phyloP scores from a whole-genome alignment of 345 rosid genomes.

The Dimocarpus longan region DNA sequence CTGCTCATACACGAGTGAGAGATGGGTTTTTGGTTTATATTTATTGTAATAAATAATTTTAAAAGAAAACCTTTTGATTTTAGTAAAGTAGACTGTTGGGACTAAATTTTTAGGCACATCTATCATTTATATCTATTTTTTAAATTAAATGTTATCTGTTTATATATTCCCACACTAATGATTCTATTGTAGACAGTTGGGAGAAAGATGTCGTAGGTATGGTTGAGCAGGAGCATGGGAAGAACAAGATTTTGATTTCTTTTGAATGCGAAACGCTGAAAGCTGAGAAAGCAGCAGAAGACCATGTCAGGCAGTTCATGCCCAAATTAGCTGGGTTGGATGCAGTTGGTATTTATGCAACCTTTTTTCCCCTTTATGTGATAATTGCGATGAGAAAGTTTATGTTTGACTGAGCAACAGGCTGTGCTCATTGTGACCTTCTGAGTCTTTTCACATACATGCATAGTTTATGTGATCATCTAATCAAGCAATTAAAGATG shows the following conservation, averaged over 20 bases:
- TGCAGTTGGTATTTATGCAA: slow-evolving; percentile 63
- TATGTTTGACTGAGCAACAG: slow-evolving; percentile 5
- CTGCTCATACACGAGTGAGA: too few relatives aligned
- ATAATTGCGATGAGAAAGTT: not conserved
- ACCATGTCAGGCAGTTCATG: slow-evolving; percentile 78
- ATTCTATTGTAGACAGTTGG: slow-evolving; percentile 55
- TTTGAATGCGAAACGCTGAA: slow-evolving; percentile 92
- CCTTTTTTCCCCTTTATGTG: not conserved
- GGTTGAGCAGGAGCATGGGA: slow-evolving; percentile 64
- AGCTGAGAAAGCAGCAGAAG: slow-evolving; percentile 90
- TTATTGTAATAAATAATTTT: too few relatives aligned
- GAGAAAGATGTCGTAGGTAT: slow-evolving; percentile 72
- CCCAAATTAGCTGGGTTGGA: slow-evolving; percentile 86
- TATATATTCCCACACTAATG: not conserved
- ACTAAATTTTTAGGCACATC: not conserved
- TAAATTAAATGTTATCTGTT: not conserved
- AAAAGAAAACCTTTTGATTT: too few relatives aligned
- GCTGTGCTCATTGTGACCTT: not conserved
- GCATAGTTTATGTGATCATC: too few relatives aligned
- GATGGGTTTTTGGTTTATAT: too few relatives aligned
- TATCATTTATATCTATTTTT: too few relatives aligned
- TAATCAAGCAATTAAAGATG: not conserved
- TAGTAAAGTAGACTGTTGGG: not conserved
- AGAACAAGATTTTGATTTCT: slow-evolving; percentile 62
- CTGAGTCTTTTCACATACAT: not conserved